A percentile compares a stretch with the other conserved stretches of the same genome.
Conservation (phyloP, 495 filamentous ascomycete genomes). For the Aspergillus panamensis region DNA sequence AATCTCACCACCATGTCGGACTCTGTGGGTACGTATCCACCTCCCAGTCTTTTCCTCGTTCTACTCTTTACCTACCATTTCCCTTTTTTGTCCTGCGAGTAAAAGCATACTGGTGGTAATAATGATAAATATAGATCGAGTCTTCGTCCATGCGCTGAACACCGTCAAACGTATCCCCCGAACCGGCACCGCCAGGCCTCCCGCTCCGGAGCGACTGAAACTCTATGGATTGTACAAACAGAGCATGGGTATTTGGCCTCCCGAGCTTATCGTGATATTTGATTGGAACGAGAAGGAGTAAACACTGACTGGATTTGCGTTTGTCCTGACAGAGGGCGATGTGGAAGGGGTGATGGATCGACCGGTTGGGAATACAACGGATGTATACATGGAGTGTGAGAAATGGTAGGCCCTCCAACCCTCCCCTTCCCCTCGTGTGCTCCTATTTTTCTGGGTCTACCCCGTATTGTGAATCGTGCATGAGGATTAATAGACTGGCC, state of each 20-base stretch:
- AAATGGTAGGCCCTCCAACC: conserved; percentile 50
- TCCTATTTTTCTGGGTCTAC: background rate
- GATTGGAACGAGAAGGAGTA: background rate
- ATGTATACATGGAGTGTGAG: conserved; percentile 54
- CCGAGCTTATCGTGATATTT: background rate
- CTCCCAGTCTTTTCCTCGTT: background rate
- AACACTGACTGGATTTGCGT: conserved; percentile 15
- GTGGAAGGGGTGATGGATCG: conserved; percentile 89
- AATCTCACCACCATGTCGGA: conserved; percentile 49
- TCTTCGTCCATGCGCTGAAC: conserved; percentile 97
- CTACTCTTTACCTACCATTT: background rate
- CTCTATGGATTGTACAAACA: conserved; percentile 99
- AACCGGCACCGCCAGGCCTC: conserved; percentile 83
- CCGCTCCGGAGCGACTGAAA: conserved; percentile 75
- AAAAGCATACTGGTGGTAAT: background rate
- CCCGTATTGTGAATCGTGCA: background rate
- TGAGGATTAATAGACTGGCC: background rate
- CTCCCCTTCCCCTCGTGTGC: background rate
- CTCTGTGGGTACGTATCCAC: conserved; percentile 48
- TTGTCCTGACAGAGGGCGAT: conserved; percentile 67
- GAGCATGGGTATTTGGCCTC: conserved; percentile 64
- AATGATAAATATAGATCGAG: conserved; percentile 62
- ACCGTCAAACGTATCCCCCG: conserved; percentile 97
- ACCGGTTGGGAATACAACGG: conserved; percentile 56
- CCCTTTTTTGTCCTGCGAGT: background rate